phyloP scores from a whole-genome alignment of 495 filamentous ascomycete species.

The Hypoxylon cercidicola region DNA sequence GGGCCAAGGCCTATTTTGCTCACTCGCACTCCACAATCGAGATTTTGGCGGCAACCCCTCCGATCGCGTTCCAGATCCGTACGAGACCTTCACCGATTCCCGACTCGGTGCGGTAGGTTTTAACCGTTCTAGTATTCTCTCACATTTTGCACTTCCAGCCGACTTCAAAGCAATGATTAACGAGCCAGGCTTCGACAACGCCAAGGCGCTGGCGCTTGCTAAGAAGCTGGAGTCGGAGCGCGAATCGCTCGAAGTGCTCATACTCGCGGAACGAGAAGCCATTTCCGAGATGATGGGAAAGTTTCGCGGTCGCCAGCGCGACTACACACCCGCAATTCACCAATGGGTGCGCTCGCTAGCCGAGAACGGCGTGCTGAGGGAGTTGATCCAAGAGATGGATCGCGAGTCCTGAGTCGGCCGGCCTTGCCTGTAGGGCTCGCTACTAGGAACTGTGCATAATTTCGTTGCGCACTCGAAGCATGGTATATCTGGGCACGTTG shows the following conservation, averaged over 20 bases:
- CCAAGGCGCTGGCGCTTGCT: constrained; percentile 27
- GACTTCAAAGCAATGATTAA: constrained; percentile 12
- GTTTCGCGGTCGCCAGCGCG: constrained; percentile 49
- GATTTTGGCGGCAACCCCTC: constrained; percentile 19
- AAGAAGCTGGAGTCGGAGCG: constrained; percentile 40
- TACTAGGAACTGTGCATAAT: no score
- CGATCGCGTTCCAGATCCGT: constrained; percentile 16
- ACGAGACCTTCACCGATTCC: constrained; percentile 16
- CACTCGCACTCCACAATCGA: constrained; percentile 43
- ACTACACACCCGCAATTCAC: constrained; percentile 56
- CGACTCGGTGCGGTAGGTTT: no score
- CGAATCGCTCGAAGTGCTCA: constrained; percentile 37
- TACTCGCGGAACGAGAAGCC: constrained; percentile 36
- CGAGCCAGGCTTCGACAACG: constrained; percentile 13
- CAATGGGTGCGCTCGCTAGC: constrained; percentile 56
- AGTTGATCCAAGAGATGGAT: constrained; percentile 44
- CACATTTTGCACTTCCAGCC: constrained; percentile 2
- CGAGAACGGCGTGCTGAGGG: constrained; percentile 50
- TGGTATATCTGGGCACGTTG: neutral
- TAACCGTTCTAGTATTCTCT: no score
- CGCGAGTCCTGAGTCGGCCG: neutral
- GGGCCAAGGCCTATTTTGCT: constrained; percentile 46
- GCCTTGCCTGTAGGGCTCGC: neutral
- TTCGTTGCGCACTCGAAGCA: no score
- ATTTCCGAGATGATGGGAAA: constrained; percentile 39